These are phyloP conservation scores for Candida maesae DNA, from an alignment of 805 yeast genomes.

Conservation along the genomic window DNA sequence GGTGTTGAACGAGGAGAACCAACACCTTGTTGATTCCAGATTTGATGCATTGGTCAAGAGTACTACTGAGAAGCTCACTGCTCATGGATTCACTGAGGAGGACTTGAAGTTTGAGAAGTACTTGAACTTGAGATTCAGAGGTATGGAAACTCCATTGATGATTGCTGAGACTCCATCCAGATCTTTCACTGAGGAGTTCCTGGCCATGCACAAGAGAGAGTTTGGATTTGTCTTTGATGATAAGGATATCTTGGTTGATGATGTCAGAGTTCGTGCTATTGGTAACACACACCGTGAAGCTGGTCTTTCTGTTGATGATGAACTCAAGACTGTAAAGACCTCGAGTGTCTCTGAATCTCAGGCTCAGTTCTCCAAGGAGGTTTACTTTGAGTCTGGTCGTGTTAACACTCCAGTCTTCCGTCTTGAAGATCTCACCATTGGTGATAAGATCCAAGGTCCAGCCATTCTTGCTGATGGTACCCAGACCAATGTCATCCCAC, in stretches of 20 bases:
- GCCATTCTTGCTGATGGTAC: slow-evolving; percentile 39
- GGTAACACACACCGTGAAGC: slow-evolving; percentile 51
- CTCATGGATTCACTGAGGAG: slow-evolving; percentile 51
- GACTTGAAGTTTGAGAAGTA: slow-evolving; percentile 56
- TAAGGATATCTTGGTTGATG: slow-evolving; percentile 62
- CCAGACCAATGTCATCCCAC: slow-evolving; percentile 70
- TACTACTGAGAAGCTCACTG: slow-evolving; percentile 38
- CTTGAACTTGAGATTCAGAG: slow-evolving; percentile 76
- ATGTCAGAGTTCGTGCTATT: slow-evolving; percentile 67
- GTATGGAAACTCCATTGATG: slow-evolving; percentile 88
- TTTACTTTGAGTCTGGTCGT: slow-evolving; percentile 55
- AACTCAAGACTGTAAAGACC: slow-evolving; percentile 37
- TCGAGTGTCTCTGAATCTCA: slow-evolving; percentile 25
- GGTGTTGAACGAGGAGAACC: slow-evolving; percentile 33
- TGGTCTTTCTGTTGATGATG: slow-evolving; percentile 47
- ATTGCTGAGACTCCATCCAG: slow-evolving; percentile 35
- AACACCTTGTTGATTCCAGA: slow-evolving; percentile 37
- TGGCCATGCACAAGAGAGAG: slow-evolving; percentile 57
- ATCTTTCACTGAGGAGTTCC: slow-evolving; percentile 43
- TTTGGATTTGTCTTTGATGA: slow-evolving; percentile 66
- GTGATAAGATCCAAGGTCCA: slow-evolving; percentile 60
- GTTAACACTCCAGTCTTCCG: slow-evolving; percentile 50
- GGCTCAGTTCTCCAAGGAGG: slow-evolving; percentile 37
- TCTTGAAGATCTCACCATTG: slow-evolving; percentile 50
- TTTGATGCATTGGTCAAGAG: slow-evolving; percentile 40